These are phyloP conservation scores for Ogataea polymorpha DNA, from an alignment of 805 yeast species.

Conservation along the genomic window DNA sequence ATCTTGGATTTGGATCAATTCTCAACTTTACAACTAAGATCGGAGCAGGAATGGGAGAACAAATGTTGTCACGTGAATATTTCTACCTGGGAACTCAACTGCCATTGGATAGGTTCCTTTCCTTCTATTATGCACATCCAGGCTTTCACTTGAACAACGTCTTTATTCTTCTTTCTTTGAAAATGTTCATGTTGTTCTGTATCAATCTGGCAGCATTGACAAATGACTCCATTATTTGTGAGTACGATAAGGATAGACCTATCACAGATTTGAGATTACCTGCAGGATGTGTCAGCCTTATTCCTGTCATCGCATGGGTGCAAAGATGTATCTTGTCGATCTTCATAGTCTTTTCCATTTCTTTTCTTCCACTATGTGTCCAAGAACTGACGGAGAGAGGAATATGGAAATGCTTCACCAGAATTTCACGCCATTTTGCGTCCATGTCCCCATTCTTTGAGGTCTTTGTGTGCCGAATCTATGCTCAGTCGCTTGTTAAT, in stretches of 20 bases:
- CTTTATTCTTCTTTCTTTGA: conserved; percentile 65
- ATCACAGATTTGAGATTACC: conserved; percentile 63
- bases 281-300: conserved; percentile 64
- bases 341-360: conserved; percentile 67
- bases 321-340: conserved; percentile 71
- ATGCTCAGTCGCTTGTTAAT: conserved; percentile 64
- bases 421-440: conserved; percentile 62
- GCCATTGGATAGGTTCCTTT: conserved; percentile 72
- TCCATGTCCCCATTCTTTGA: conserved; percentile 78
- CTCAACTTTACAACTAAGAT: conserved; percentile 79
- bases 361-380: conserved; percentile 71
- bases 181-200: conserved; percentile 55
- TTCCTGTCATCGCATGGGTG: conserved; percentile 73
- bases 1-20: conserved; percentile 80
- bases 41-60: conserved; percentile 92
- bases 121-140: conserved; percentile 83
- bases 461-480: conserved; percentile 73
- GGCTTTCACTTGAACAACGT: conserved; percentile 82
- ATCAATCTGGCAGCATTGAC: conserved; percentile 63
- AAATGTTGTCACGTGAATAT: conserved; percentile 77
- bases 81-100: conserved; percentile 74
- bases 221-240: conserved; percentile 59
- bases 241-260: conserved; percentile 55
- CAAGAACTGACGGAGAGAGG: conserved; percentile 80
- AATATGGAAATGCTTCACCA: conserved; percentile 59